Percentiles rank a stretch among this genome's conserved stretches.
phyloP scores from a whole-genome alignment of 1,139 yeast genomes.

The Hemisphaericaspora xylofermentans region DNA sequence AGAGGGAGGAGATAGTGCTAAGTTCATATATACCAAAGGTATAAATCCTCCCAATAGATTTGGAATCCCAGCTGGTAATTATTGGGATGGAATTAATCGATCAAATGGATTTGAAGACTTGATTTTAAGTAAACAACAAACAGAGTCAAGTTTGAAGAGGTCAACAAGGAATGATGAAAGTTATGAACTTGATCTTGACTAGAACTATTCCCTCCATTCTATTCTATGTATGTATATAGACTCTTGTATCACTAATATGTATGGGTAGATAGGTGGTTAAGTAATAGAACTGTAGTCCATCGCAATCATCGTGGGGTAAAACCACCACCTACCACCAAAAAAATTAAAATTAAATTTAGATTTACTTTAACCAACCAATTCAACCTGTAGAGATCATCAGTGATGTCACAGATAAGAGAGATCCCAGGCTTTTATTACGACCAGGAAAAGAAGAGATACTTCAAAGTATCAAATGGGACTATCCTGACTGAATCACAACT shows the following conservation, averaged over 20 bases:
- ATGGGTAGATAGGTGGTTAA: too few species aligned
- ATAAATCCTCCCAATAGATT: constrained; percentile 68
- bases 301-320: too few species aligned
- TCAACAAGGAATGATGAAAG: constrained; percentile 21
- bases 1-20: constrained; percentile 37
- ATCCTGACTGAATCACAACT: constrained; percentile 14
- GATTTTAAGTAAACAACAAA: constrained; percentile 57
- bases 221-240: too few species aligned
- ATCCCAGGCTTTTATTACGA: constrained; percentile 54
- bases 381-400: not conserved
- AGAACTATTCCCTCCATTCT: too few species aligned
- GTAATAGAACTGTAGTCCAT: too few species aligned
- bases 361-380: too few species aligned
- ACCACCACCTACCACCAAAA: too few species aligned
- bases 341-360: too few species aligned
- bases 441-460: constrained; percentile 40
- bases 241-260: too few species aligned
- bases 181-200: constrained; percentile 29
- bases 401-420: constrained; percentile 13
- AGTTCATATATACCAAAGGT: constrained; percentile 43
- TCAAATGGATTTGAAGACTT: constrained; percentile 84
- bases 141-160: constrained; percentile 34
- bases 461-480: constrained; percentile 44
- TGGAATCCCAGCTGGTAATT: constrained; percentile 70
- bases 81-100: constrained; percentile 94